Percentiles rank a stretch among this genome's conserved stretches.
Evolutionary conservation across 108 stramenopile species (phyloP).

Genomic region (Epithemia pelagica): DNA sequence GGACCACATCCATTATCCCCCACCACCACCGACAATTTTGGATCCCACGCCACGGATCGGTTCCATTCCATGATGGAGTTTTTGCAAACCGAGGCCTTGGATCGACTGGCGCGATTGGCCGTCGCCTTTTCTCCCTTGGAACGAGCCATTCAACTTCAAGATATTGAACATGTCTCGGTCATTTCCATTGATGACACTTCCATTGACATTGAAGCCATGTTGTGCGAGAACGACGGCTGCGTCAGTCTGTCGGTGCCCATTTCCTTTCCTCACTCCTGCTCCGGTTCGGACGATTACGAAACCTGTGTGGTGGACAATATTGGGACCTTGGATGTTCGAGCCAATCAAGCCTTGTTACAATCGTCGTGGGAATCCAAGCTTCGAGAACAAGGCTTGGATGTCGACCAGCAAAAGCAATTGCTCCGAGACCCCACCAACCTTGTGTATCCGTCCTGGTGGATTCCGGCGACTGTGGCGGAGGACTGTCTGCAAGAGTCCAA

Average conservation of each 20-base stretch:
- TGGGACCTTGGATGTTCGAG: slow-evolving; percentile 18
- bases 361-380: neutral
- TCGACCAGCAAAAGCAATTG: neutral
- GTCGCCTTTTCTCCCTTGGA: slow-evolving; percentile 35
- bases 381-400: neutral
- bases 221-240: slow-evolving; percentile 34
- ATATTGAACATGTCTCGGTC: slow-evolving; percentile 27
- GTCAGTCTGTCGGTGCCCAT: slow-evolving; percentile 28
- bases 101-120: slow-evolving; percentile 26
- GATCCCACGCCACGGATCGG: too few relatives aligned
- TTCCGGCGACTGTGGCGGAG: slow-evolving; percentile 1
- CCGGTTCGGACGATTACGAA: slow-evolving; percentile 3
- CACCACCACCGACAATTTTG: too few relatives aligned
- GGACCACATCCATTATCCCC: too few relatives aligned
- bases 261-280: slow-evolving; percentile 27
- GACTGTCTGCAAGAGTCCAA: slow-evolving; percentile 3
- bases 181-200: slow-evolving; percentile 15
- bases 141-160: slow-evolving; percentile 12
- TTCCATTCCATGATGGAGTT: too few relatives aligned
- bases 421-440: neutral
- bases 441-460: slow-evolving; percentile 14
- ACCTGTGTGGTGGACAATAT: slow-evolving; percentile 29
- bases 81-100: neutral
- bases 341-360: neutral
- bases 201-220: slow-evolving; percentile 28